A percentile compares a stretch with the other conserved stretches of the same genome.
Evolutionary conservation across 1,284 basidiomycete species (phyloP).

Genomic region (Phellopilus nigrolimitatus): DNA sequence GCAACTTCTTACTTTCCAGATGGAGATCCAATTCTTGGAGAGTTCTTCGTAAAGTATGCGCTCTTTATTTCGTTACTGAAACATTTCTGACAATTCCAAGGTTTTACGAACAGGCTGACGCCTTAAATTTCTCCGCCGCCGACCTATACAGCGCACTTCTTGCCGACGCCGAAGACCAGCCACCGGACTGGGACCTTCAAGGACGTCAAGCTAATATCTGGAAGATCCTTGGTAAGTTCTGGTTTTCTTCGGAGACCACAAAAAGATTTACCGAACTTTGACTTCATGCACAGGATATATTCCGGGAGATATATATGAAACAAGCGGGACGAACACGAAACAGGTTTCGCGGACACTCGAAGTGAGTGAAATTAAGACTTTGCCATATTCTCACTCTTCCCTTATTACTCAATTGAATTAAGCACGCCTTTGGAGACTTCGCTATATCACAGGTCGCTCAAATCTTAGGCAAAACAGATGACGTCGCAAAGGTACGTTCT

Average conservation of each 20-base stretch:
- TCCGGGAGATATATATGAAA: conserved; percentile 45
- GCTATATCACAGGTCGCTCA: conserved; percentile 58
- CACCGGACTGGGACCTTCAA: conserved; percentile 59
- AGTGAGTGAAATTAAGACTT: conserved; percentile 30
- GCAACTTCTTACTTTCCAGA: conserved; percentile 33
- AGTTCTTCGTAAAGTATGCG: conserved; percentile 62
- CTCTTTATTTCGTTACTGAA: neutral
- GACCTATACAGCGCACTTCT: conserved; percentile 51
- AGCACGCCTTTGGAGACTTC: conserved; percentile 63
- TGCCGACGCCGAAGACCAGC: conserved; percentile 53
- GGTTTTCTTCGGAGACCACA: neutral
- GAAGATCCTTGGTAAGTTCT: conserved; percentile 41
- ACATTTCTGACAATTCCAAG: conserved; percentile 28
- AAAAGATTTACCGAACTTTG: too few species aligned
- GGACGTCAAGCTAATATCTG: conserved; percentile 56
- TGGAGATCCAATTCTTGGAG: conserved; percentile 57
- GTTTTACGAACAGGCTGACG: conserved; percentile 42
- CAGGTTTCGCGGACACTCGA: conserved; percentile 58
- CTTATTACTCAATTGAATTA: neutral
- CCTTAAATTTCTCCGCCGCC: conserved; percentile 42
- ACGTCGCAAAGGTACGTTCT: conserved; percentile 41
- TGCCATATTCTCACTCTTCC: neutral
- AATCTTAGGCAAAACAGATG: conserved; percentile 41
- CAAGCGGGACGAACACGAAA: conserved; percentile 54
- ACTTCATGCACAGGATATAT: conserved; percentile 48